A percentile compares a stretch with the other conserved stretches of the same genome.
phyloP scores from a whole-genome alignment of 371 early-diverging fungal genomes.

The Antonospora locustae region DNA sequence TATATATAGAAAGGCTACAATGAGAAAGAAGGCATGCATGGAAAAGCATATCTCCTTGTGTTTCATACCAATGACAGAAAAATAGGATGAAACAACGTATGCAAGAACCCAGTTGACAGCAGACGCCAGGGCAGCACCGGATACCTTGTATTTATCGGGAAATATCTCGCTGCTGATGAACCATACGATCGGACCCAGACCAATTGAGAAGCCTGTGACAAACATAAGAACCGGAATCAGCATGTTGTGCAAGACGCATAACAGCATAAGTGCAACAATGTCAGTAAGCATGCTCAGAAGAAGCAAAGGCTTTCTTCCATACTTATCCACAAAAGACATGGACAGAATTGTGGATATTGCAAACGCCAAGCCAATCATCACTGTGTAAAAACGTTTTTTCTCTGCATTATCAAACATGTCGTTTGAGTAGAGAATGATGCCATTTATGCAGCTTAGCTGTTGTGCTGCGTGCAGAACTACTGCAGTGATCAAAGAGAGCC shows the following conservation, averaged over 20 bases:
- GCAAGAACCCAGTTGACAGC: constrained; percentile 32
- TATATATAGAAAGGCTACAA: no score
- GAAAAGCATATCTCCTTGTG: no score
- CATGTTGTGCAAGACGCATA: constrained; percentile 57
- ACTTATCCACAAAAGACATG: constrained; percentile 62
- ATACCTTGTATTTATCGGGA: constrained; percentile 47
- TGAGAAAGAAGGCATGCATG: no score
- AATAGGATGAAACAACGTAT: no score
- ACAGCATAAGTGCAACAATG: constrained; percentile 49
- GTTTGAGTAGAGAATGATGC: constrained; percentile 66
- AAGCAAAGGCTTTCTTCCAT: constrained; percentile 65
- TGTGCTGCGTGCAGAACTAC: constrained; percentile 60
- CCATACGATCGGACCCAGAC: constrained; percentile 61
- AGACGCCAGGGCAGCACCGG: constrained; percentile 12
- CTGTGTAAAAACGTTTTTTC: background rate
- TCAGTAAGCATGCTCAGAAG: constrained; percentile 60
- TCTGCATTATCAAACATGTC: constrained; percentile 15
- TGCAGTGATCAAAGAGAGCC: constrained; percentile 44
- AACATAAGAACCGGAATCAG: constrained; percentile 62
- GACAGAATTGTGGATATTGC: constrained; percentile 62
- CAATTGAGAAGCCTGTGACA: constrained; percentile 65
- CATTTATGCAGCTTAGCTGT: constrained; percentile 71
- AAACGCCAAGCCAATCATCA: constrained; percentile 52
- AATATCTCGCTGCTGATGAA: constrained; percentile 67
- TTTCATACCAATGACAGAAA: no score